phyloP scores from a whole-genome alignment of 2,329 filamentous ascomycete species.

The Pseudogymnoascus pannorum region DNA sequence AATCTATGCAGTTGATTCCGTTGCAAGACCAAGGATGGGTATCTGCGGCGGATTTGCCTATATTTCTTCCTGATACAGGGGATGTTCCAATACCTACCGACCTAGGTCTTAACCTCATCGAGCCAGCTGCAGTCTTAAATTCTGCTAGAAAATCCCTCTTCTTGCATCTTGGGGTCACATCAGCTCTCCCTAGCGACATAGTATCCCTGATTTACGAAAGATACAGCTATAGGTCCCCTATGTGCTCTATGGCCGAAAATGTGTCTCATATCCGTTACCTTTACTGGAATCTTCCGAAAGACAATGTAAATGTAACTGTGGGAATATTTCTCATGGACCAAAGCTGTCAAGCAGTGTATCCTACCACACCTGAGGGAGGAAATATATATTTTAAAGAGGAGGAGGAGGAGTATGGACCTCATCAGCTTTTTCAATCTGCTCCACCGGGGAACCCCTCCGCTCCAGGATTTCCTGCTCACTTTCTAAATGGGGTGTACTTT shows the following conservation, averaged over 20 bases:
- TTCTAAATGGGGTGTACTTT: background rate
- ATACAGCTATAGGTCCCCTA: background rate
- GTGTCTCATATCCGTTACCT: background rate
- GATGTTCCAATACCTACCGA: slow-evolving; percentile 15
- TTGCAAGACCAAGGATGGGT: slow-evolving; percentile 13
- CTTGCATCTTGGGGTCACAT: slow-evolving; percentile 13
- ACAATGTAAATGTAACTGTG: background rate
- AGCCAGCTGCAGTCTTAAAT: slow-evolving; percentile 11
- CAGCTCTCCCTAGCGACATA: slow-evolving; percentile 6
- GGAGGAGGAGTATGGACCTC: background rate
- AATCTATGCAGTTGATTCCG: background rate
- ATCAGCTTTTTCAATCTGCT: background rate
- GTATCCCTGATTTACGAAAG: slow-evolving; percentile 1
- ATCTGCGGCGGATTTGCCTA: slow-evolving; percentile 7
- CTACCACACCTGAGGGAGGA: background rate
- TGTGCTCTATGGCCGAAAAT: background rate
- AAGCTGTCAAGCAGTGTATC: background rate
- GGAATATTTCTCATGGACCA: background rate
- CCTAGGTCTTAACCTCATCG: slow-evolving; percentile 15
- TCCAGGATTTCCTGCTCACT: background rate
- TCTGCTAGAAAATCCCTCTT: slow-evolving; percentile 13
- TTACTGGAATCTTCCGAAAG: slow-evolving; percentile 2
- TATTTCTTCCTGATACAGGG: slow-evolving; percentile 14
- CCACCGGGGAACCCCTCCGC: background rate
- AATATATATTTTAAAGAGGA: background rate